Evolutionary conservation across 306 rosid genomes (phyloP), one percentile per base, ranked within the genome.

Genomic region (Mimosa pudica): DNA sequence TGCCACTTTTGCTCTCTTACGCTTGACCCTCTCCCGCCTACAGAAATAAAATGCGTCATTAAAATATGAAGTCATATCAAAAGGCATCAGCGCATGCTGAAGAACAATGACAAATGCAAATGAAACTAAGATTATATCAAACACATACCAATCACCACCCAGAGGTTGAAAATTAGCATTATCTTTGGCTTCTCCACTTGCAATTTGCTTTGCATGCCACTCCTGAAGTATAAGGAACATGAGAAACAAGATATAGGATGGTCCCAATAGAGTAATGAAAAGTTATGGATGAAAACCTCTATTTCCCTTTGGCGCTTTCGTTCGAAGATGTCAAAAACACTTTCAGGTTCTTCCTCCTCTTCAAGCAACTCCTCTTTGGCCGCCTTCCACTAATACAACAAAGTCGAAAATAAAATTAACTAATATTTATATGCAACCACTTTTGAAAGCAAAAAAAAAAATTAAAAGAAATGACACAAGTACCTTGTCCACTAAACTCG

Each of bases 91-190:
- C 16, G 18, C 42, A 77, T 38, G 58, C 41, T 44, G 62, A 38
- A 61, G 32, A 68, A 76, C 16, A 6, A 30, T 70, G 74, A 30
- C 16, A 41, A 66, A 16, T 41, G 70, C 76, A 76, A 2, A 32
- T 42, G 47, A 78, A 70, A 67, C 49, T 54, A 75, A 63, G 63
- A 67, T 60, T 57, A 36, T 18, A 77, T 16, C 35, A 67, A 24
- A 74, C 66, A 48, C 94, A 63, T 91, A 93, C 99, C 99, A 95
- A 87, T 93, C 94, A 65, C 98, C 93, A 38, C 98, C 98, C 49
- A 95, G 85, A 69, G 98, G 99, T 82, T 95, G 99, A 84, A 95
- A 95, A 82, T 95, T 93, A 20, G 99, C 97, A 81, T 95, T 95
- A 74, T 91, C 97, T 87, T 84, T 95, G 70, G 98, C 99, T 82